Percentiles rank a stretch among this genome's conserved stretches.
Evolutionary conservation across 2,329 filamentous ascomycete species (phyloP).

Genomic region (Verticillium isaacii): DNA sequence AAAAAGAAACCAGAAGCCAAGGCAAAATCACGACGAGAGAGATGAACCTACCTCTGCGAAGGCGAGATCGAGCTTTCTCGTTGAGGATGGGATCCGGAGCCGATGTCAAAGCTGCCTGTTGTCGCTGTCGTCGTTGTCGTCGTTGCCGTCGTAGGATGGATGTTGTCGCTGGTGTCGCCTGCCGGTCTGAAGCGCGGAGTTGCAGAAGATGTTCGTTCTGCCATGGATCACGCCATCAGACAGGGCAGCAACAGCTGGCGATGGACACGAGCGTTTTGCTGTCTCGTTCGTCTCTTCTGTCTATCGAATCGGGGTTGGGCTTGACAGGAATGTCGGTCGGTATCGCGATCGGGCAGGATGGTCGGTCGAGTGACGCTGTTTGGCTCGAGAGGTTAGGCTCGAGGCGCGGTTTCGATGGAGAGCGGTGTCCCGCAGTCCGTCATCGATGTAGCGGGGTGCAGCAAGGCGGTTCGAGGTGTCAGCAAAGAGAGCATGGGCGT

Average conservation of each 20-base stretch:
- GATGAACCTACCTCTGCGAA: conserved; percentile 12
- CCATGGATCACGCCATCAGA: conserved; percentile 66
- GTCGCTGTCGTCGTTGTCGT: neutral
- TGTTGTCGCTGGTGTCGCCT: conserved; percentile 31
- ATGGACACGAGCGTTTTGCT: neutral
- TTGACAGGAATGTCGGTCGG: neutral
- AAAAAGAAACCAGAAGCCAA: neutral
- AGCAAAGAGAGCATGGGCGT: neutral
- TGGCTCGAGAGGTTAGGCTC: neutral
- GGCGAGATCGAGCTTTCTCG: conserved; percentile 8
- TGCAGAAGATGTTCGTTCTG: conserved; percentile 53
- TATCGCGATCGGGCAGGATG: neutral
- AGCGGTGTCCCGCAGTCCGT: neutral
- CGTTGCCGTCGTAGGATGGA: neutral
- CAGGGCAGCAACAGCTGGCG: conserved; percentile 22
- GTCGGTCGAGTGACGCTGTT: neutral
- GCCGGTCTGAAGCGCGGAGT: conserved; percentile 45
- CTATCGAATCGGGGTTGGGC: neutral
- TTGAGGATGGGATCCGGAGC: neutral
- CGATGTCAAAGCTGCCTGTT: neutral
- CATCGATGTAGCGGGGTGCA: neutral
- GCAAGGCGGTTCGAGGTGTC: neutral
- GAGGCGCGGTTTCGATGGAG: neutral
- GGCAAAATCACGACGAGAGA: neutral
- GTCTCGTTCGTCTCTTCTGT: neutral